Evolutionary conservation across 2,329 filamentous ascomycete species (phyloP).

Genomic region (Botrytis fragariae): DNA sequence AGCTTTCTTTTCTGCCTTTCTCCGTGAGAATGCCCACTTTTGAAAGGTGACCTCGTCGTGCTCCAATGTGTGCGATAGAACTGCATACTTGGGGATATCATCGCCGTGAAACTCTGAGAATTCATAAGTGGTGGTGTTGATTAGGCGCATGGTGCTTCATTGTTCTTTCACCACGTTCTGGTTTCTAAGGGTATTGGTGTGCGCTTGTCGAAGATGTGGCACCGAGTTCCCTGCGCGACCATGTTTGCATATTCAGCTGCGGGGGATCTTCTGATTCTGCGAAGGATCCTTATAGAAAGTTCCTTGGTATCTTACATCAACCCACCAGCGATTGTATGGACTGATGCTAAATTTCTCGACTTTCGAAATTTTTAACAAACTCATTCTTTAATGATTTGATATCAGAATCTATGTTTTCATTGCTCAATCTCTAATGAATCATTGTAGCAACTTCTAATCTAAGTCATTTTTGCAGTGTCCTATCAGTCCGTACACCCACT

Average conservation of each 20-base stretch:
- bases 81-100: conserved; percentile 35
- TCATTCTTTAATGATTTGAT: too few species aligned
- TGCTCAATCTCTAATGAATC: too few species aligned
- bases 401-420: too few species aligned
- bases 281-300: too few species aligned
- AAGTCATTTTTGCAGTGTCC: too few species aligned
- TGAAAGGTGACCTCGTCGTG: conserved; percentile 39
- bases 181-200: not conserved
- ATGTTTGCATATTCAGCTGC: not conserved
- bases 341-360: too few species aligned
- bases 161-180: not conserved
- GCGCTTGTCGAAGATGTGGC: not conserved
- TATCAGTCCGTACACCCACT: too few species aligned
- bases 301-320: too few species aligned
- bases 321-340: too few species aligned
- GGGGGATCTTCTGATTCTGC: too few species aligned
- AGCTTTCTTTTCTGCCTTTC: not conserved
- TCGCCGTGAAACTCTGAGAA: conserved; percentile 2
- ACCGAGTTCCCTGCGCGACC: not conserved
- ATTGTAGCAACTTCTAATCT: too few species aligned
- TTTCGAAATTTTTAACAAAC: too few species aligned
- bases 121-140: not conserved
- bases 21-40: conserved; percentile 9
- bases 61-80: conserved; percentile 43
- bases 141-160: not conserved